Evolutionary conservation across 768 basidiomycete genomes (phyloP).

Genomic region (Boletus subcaerulescens): DNA sequence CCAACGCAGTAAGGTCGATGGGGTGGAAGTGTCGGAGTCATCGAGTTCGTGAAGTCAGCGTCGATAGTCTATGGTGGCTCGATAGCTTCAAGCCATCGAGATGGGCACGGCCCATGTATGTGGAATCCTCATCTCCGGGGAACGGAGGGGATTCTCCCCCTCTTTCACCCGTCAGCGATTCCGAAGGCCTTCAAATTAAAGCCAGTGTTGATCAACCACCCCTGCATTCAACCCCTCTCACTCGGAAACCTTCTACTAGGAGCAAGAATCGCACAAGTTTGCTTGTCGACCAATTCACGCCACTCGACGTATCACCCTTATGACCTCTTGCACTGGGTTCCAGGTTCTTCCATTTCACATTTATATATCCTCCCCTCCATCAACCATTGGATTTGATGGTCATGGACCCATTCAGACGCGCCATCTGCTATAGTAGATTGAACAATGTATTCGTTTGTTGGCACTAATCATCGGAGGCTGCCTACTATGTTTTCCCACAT

Average conservation of each 20-base stretch:
- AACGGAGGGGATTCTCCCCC: conserved; percentile 19
- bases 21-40: conserved; percentile 59
- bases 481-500: no score
- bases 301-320: conserved; percentile 13
- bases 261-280: conserved; percentile 53
- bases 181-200: conserved; percentile 33
- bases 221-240: conserved; percentile 50
- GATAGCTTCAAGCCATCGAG: conserved; percentile 58
- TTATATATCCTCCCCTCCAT: background rate
- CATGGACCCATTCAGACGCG: background rate
- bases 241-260: conserved; percentile 60
- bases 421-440: conserved; percentile 8
- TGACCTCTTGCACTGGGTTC: conserved; percentile 3
- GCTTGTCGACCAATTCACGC: conserved; percentile 29
- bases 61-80: conserved; percentile 64
- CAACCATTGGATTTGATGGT: background rate
- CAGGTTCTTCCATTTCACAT: conserved; percentile 1
- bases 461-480: no score
- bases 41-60: conserved; percentile 58
- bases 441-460: background rate
- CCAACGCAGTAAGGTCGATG: conserved; percentile 42
- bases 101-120: conserved; percentile 46
- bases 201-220: conserved; percentile 33
- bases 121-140: conserved; percentile 38
- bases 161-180: conserved; percentile 32